Conservation (phyloP, 768 basidiomycete species). For the Filobasidium floriforme region DNA sequence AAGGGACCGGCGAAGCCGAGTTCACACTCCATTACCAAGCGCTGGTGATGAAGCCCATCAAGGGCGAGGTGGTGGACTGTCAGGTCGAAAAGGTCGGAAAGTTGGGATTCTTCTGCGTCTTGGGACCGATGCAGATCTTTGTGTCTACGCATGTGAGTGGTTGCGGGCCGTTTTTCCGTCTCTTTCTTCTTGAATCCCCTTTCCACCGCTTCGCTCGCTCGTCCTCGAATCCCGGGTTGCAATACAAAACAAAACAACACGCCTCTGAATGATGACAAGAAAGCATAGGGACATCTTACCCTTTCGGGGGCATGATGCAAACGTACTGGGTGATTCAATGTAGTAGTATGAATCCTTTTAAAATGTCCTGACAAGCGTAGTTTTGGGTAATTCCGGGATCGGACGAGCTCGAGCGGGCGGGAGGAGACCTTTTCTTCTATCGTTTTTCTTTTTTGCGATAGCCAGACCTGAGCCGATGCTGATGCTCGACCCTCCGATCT, state of each 20-base stretch:
- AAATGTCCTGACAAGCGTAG: conserved; percentile 31
- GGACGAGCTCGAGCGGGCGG: background rate
- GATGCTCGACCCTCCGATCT: background rate
- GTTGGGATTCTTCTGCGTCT: conserved; percentile 98
- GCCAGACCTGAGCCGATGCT: conserved; percentile 10
- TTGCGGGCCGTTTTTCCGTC: background rate
- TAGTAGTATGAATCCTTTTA: conserved; percentile 44
- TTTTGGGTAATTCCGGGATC: too few species aligned
- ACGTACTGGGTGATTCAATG: conserved; percentile 44
- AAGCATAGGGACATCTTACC: conserved; percentile 47
- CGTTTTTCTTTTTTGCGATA: background rate
- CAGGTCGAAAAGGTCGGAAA: conserved; percentile 92
- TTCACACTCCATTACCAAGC: conserved; percentile 90
- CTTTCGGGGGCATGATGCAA: conserved; percentile 42
- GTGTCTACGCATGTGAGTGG: conserved; percentile 84
- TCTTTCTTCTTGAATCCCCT: background rate
- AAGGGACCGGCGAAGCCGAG: conserved; percentile 89
- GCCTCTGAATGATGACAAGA: conserved; percentile 40
- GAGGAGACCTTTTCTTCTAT: background rate
- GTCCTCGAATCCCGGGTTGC: background rate
- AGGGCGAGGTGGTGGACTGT: conserved; percentile 95
- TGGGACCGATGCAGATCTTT: conserved; percentile 87
- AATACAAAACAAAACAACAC: conserved; percentile 4
- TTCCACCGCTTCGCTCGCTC: too few species aligned
- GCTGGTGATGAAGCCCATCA: conserved; percentile 99